These are phyloP conservation scores for Malus orientalis DNA, from an alignment of 306 rosid species.

Conservation along the genomic window DNA sequence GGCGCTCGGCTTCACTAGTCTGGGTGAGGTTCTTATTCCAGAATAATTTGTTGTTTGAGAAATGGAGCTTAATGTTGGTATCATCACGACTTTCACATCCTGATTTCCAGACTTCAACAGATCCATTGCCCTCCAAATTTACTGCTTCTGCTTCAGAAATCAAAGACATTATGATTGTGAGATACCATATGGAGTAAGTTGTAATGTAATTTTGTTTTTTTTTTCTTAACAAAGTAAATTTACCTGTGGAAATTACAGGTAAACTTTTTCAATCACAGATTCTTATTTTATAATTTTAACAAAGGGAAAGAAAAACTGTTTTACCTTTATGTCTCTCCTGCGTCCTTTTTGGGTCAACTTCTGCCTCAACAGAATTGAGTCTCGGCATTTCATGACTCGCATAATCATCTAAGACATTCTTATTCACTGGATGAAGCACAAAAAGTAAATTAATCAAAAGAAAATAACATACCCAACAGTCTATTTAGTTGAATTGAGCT, in stretches of 20 bases:
- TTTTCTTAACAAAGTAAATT: conserved; percentile 8
- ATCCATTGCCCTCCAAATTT: conserved; percentile 19
- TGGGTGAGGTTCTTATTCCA: conserved; percentile 32
- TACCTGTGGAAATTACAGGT: conserved; percentile 17
- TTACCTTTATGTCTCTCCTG: conserved; percentile 30
- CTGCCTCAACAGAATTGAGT: conserved; percentile 12
- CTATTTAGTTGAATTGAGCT: not conserved
- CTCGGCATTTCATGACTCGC: conserved; percentile 19
- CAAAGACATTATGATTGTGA: conserved; percentile 11
- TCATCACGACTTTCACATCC: conserved; percentile 39
- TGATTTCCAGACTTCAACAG: conserved; percentile 19
- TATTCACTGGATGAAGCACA: conserved; percentile 38
- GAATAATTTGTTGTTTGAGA: conserved; percentile 29
- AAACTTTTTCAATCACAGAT: not conserved
- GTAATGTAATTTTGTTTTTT: not conserved
- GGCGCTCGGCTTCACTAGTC: conserved; percentile 30
- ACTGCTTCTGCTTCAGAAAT: conserved; percentile 27
- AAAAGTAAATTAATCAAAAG: not conserved
- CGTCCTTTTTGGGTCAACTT: conserved; percentile 21
- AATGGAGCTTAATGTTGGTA: conserved; percentile 31
- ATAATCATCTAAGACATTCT: conserved; percentile 34
- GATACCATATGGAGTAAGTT: not conserved
- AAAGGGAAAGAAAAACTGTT: conserved; percentile 24
- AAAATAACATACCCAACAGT: not conserved
- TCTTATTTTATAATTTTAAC: not conserved